Conservation (phyloP, 257 asterid species). For the Lycium barbarum region DNA sequence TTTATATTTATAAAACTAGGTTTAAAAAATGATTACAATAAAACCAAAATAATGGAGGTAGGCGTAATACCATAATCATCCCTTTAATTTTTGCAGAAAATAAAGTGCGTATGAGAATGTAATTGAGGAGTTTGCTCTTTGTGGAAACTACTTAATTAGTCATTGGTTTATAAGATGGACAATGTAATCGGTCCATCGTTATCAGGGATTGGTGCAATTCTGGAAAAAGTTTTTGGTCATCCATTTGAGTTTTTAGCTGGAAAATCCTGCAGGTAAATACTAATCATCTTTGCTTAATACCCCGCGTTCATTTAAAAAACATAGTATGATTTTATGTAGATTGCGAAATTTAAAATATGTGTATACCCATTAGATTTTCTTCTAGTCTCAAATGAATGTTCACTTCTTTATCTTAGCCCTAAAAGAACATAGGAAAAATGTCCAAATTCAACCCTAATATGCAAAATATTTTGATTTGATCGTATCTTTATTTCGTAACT, state of each 20-base stretch:
- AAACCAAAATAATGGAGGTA: too few relatives aligned
- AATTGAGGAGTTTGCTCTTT: neutral
- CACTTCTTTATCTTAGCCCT: neutral
- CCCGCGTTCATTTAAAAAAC: neutral
- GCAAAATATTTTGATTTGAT: neutral
- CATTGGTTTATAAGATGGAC: slow-evolving; percentile 50
- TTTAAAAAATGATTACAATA: too few relatives aligned
- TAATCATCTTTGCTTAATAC: neutral
- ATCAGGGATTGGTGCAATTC: slow-evolving; percentile 55
- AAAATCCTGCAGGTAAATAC: slow-evolving; percentile 61
- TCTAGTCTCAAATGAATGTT: neutral
- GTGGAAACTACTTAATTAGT: slow-evolving; percentile 1
- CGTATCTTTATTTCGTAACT: neutral
- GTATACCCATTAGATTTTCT: neutral
- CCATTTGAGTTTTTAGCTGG: slow-evolving; percentile 83
- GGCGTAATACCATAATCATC: too few relatives aligned
- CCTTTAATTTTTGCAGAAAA: neutral
- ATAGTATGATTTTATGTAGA: neutral
- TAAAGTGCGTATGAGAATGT: neutral
- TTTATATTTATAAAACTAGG: too few relatives aligned
- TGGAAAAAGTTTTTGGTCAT: slow-evolving; percentile 65
- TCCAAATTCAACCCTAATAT: neutral
- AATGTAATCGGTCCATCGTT: slow-evolving; percentile 54
- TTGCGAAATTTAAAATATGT: neutral
- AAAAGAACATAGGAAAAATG: neutral